Evolutionary conservation across 2,329 filamentous ascomycete species (phyloP), one percentile per base, ranked within the genome.

Genomic region (Grosmannia clavigera): DNA sequence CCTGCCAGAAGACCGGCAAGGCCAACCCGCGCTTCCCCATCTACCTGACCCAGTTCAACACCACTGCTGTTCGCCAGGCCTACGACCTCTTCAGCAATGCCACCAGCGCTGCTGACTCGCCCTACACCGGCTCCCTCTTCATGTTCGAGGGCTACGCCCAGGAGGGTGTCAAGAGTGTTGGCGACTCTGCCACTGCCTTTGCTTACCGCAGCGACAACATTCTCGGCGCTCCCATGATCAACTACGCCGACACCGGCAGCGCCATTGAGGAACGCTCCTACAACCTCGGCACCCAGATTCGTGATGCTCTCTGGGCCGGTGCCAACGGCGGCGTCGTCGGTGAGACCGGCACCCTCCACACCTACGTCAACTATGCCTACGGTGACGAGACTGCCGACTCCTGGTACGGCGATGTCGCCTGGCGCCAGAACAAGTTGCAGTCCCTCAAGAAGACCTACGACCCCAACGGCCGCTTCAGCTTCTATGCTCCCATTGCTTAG

Each of bases 111-210:
- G 54, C 62, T 16, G 65, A 67, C 19, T 63, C 63, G 38, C 68
- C 65, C 31, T 72, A 71, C 51, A 59, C 61, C 27, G 59, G 62
- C 65, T 69, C 70, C 22, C 62, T 81, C 53, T 78, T 82, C 69
- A 76, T 82, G 74, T 78, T 83, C 59, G 81, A 84, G 65, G 77
- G 77, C 3, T 83, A 83, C 68, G 74, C 78, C 1, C 68, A 67
- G 9, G 67, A 74, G 27, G 80, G 74, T 1, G 74, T 82, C 2
- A 66, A 73, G 58, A 68, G 67, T 0, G 65, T 77, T 48, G 62
- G 67, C 54, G 64, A 62, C 31, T 66, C 67, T 11, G 70, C 72
- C 1, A 72, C 73, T 3, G 78, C 78, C 1, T 81, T 75, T 60
- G 72, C 77, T 22, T 75, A 74, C 67, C 74, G 79, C 2, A 63